These are phyloP conservation scores for Alternaria alternata DNA, from an alignment of 2,329 filamentous ascomycete species.

Conservation along the genomic window DNA sequence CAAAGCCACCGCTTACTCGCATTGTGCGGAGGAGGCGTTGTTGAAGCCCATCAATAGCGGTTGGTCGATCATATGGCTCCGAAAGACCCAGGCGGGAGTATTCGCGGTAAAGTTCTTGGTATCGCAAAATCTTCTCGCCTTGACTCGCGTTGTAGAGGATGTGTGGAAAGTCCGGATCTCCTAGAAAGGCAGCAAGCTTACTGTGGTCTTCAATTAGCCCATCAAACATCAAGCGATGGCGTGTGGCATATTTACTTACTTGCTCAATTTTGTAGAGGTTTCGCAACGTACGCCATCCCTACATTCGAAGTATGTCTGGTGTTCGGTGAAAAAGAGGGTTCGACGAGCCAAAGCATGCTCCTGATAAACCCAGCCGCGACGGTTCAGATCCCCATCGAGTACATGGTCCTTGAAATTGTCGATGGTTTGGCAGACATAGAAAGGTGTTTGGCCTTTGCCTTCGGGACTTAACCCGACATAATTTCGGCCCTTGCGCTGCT, in stretches of 20 bases:
- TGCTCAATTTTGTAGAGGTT: conserved; percentile 21
- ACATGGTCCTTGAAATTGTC: conserved; percentile 37
- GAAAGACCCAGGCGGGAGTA: conserved; percentile 44
- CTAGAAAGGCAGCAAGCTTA: conserved; percentile 33
- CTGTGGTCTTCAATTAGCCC: conserved; percentile 11
- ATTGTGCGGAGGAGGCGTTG: conserved; percentile 38
- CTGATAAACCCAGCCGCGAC: conserved; percentile 39
- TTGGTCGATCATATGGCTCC: conserved; percentile 32
- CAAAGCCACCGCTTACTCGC: conserved; percentile 34
- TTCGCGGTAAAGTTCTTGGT: conserved; percentile 15
- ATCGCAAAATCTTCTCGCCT: conserved; percentile 17
- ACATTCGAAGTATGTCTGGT: conserved; percentile 42
- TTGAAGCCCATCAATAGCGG: conserved; percentile 45
- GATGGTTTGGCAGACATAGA: conserved; percentile 24
- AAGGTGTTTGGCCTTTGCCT: neutral
- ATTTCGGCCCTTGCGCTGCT: neutral
- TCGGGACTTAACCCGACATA: neutral
- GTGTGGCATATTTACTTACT: conserved; percentile 20
- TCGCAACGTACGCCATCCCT: conserved; percentile 29
- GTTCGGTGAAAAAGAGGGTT: conserved; percentile 35
- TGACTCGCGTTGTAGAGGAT: conserved; percentile 3
- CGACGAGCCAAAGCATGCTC: conserved; percentile 37
- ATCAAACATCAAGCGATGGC: neutral
- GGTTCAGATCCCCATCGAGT: conserved; percentile 22
- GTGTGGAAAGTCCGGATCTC: conserved; percentile 38